Evolutionary conservation across 495 filamentous ascomycete species (phyloP), one percentile per base, ranked within the genome.

Genomic region (Penicillium cosmopolitanum): DNA sequence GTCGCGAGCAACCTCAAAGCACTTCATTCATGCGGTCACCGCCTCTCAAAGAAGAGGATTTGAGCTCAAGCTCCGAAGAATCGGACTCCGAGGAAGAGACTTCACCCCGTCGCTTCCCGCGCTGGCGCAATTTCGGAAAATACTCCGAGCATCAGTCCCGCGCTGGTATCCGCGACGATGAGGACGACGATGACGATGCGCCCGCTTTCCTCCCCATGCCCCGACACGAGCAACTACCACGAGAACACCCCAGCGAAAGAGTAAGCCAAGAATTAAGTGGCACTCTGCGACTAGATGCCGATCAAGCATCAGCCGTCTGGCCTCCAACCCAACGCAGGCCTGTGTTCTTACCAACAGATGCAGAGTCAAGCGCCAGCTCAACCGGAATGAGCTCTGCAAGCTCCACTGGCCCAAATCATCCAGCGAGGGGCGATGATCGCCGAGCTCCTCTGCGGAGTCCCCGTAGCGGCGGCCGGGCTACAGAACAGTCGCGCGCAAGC

Each of bases 161-260:
- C 13, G 63, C 68, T 0, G 66, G 74, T 10, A 51, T 77, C 1
- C 62, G 69, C 9, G 76, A 77, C 51, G 73, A 77, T 11, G 73
- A 80, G 6, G 73, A 79, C 35, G 78, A 82, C 9, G 80, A 82
- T 9, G 82, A 84, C 40, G 82, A 85, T 33, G 71, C 78, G 0
- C 89, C 90, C 1, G 87, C 89, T 1, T 96, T 94, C 65, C 80
- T 95, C 3, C 92, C 93, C 1, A 85, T 91, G 62, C 66, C 56
- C 38, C 74, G 61, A 34, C 72, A 67, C 18, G 73, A 55, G 34
- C 61, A 59, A 21, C 60, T 56, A 1, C 53, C 69, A 23, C 67
- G 63, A 13, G 69, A 68, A 7, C 59, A 68, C 5, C 56, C 72
- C 15, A n/a, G 1, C 5, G 46, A 48, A 23, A 23, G 15, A 13